Evolutionary conservation across 2,329 filamentous ascomycete genomes (phyloP).

Genomic region (Fusarium udum): DNA sequence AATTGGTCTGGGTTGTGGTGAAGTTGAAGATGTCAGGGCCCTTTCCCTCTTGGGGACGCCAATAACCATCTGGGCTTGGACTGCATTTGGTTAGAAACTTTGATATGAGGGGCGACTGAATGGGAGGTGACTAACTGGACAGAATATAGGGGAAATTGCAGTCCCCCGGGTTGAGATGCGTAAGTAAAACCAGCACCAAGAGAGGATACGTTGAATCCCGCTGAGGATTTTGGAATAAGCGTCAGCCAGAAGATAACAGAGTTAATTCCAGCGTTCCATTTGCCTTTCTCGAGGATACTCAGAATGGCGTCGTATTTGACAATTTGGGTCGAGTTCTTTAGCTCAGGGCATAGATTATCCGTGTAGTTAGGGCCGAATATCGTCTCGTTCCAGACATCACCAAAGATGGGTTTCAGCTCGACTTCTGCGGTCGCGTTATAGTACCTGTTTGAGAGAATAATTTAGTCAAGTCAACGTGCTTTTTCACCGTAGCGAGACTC

Average conservation of each 20-base stretch:
- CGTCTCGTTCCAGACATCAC: neutral
- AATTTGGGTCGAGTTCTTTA: neutral
- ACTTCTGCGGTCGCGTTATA: constrained; percentile 10
- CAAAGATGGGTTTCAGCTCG: neutral
- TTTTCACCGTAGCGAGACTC: neutral
- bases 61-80: neutral
- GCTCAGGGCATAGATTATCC: neutral
- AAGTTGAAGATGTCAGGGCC: neutral
- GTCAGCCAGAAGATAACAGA: constrained; percentile 9
- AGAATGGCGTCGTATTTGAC: constrained; percentile 2
- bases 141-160: neutral
- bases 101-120: no score
- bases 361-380: neutral
- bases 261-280: constrained; percentile 1
- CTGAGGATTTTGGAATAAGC: neutral
- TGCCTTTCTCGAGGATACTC: neutral
- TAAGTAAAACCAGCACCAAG: neutral
- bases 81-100: neutral
- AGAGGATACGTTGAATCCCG: neutral
- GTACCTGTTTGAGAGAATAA: neutral
- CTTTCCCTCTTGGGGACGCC: rapidly evolving
- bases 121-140: neutral
- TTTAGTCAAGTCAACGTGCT: neutral
- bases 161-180: rapidly evolving
- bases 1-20: neutral